Percentiles rank a stretch among this genome's conserved stretches.
phyloP scores from a whole-genome alignment of 495 filamentous ascomycete genomes.

The Cenococcum geophilum region DNA sequence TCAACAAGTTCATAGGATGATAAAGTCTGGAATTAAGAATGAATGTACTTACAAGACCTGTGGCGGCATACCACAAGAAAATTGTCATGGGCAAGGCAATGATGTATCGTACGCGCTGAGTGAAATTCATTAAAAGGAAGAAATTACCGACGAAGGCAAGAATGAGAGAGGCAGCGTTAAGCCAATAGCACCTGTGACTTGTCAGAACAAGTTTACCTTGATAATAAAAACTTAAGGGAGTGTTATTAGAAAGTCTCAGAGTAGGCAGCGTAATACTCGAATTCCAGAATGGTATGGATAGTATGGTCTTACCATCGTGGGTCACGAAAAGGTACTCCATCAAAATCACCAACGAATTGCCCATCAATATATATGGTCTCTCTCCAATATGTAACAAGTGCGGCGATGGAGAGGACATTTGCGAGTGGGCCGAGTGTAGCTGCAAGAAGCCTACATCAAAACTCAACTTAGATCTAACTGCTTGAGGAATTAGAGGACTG shows the following conservation, averaged over 20 bases:
- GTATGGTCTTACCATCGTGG: slow-evolving; percentile 33
- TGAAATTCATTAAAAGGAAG: slow-evolving; percentile 79
- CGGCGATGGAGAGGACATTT: slow-evolving; percentile 70
- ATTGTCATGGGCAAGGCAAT: slow-evolving; percentile 65
- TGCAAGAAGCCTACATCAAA: slow-evolving; percentile 47
- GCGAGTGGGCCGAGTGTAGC: slow-evolving; percentile 67
- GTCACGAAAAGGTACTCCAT: slow-evolving; percentile 41
- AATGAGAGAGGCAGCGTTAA: slow-evolving; percentile 62
- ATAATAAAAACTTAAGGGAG: background rate
- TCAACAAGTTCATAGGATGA: background rate
- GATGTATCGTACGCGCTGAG: slow-evolving; percentile 69
- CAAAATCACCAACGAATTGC: slow-evolving; percentile 37
- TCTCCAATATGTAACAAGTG: slow-evolving; percentile 63
- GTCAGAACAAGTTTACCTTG: slow-evolving; percentile 10
- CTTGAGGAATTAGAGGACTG: slow-evolving; percentile 44
- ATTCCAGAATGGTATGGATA: no score
- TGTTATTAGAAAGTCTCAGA: no score
- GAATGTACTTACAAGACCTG: slow-evolving; percentile 52
- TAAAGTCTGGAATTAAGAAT: background rate
- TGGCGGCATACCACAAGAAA: slow-evolving; percentile 60
- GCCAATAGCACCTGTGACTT: slow-evolving; percentile 33
- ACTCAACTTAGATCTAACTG: background rate
- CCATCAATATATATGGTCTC: slow-evolving; percentile 37
- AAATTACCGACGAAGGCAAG: slow-evolving; percentile 65
- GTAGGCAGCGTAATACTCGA: no score